Base-by-base conservation (phyloP, 805 yeast species). In the Pichia pseudocactophila region DNA sequence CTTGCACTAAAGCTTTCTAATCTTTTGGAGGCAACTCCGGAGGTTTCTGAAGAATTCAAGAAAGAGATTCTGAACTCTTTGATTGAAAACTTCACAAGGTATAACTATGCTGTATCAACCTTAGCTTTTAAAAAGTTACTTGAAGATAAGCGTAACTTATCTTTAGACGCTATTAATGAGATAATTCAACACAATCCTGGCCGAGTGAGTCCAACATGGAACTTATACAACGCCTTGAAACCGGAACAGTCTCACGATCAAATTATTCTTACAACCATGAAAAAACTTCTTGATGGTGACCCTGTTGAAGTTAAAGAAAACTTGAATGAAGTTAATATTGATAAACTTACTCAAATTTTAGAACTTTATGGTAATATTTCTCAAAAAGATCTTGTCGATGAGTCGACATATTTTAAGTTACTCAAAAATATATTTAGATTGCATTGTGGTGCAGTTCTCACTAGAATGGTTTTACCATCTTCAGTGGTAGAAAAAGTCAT, bases 161-260 rank as follows among this genome's bases (percentile, higher is more conserved):
- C 44, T 4, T 16, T 37, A 11, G 41, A 32, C 7, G 46, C 65
- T 0, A 39, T 56, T 9, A 36, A 46, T 16, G 57, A 61, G 34
- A 36, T 60, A 2, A 50, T 64, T n/a, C 52, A 50, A 44, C 48
- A 58, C 30, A 64, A 64, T 46, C 66, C 69, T 1, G 68, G 66
- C 9, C 52, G 69, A 43, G 64, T 62, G 15, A 48, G 47, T 30
- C 50, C 63, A 11, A 55, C 59, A 34, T 63, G 58, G 57, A 65
- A 62, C 39, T 28, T 63, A 12, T 62, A 42, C 36, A 42, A 52
- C 9, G 41, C 46, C 13, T 43, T 43, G 10, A 42, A 42, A 25
- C 45, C 45, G 16, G 27, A 38, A 7, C 28, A 37, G 7, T 16
- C 36, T 6, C 41, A 39, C 9, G 54, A 53, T 32, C 30, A 34